Conservation (phyloP, 2,329 filamentous ascomycete genomes). For the Penicillium hesseltinei region DNA sequence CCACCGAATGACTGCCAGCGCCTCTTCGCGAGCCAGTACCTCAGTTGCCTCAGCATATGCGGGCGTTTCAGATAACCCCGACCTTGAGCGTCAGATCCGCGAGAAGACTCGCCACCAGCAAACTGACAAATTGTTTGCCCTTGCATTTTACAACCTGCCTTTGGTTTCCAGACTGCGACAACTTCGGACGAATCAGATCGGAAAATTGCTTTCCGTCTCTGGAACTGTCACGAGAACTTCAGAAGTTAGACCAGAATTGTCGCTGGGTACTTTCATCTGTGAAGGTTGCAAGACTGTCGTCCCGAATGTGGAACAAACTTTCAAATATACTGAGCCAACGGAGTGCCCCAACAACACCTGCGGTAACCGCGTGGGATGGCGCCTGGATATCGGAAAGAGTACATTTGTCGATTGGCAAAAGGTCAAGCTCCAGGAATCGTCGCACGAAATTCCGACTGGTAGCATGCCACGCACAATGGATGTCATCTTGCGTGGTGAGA, state of each 20-base stretch:
- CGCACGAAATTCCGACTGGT: constrained; percentile 94
- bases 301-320: constrained; percentile 92
- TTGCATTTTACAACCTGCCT: constrained; percentile 91
- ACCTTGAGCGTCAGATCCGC: constrained; percentile 51
- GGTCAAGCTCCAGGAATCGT: constrained; percentile 96
- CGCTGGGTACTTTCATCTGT: constrained; percentile 87
- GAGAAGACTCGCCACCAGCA: constrained; percentile 86
- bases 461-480: constrained; percentile 99
- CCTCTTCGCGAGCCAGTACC: constrained; percentile 67
- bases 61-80: constrained; percentile 61
- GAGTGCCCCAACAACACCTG: constrained; percentile 89
- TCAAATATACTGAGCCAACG: constrained; percentile 93
- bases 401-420: constrained; percentile 99
- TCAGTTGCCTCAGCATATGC: constrained; percentile 58
- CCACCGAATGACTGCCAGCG: constrained; percentile 76
- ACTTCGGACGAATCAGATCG: constrained; percentile 84
- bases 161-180: constrained; percentile 82
- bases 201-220: constrained; percentile 90
- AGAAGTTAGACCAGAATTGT: constrained; percentile 91
- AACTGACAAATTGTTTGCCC: constrained; percentile 91
- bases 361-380: constrained; percentile 88
- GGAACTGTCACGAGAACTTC: constrained; percentile 96
- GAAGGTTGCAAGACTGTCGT: constrained; percentile 81
- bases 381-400: constrained; percentile 92
- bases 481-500: constrained; percentile 91